A percentile compares a stretch with the other conserved stretches of the same genome.
These are phyloP conservation scores for Fusarium chlamydosporum DNA, from an alignment of 2,329 filamentous ascomycete species.

Conservation along the genomic window DNA sequence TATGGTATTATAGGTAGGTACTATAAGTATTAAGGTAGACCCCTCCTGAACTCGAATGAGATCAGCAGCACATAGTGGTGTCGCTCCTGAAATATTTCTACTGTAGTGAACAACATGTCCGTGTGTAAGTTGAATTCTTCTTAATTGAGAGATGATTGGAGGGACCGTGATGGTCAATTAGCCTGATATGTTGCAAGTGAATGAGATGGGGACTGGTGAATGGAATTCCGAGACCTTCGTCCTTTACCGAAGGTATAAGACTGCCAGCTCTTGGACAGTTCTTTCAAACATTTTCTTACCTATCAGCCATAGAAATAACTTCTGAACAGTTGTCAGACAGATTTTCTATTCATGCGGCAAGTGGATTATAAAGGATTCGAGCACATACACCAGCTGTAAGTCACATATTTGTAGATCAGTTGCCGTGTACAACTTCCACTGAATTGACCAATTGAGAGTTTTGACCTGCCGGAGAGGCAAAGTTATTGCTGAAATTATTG, in stretches of 20 bases:
- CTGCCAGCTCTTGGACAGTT: not conserved
- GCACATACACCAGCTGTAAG: too few species aligned
- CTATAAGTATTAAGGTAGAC: too few species aligned
- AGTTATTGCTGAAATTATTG: too few species aligned
- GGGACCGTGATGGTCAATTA: not conserved
- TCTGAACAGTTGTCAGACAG: not conserved
- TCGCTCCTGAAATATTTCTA: not conserved
- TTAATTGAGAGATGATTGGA: constrained; percentile 17
- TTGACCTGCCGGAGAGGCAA: too few species aligned
- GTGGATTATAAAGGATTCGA: too few species aligned
- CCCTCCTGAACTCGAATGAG: not conserved
- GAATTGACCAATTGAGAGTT: too few species aligned
- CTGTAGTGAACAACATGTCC: not conserved
- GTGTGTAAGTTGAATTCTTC: not conserved
- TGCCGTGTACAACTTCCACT: too few species aligned
- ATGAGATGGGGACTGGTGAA: constrained; percentile 7
- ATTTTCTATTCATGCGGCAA: not conserved
- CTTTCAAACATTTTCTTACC: not conserved
- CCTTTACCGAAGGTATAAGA: not conserved
- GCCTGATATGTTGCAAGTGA: constrained; percentile 15
- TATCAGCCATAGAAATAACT: not conserved
- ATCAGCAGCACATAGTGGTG: not conserved
- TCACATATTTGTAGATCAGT: too few species aligned
- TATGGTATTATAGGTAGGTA: not conserved
- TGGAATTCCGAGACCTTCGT: constrained; percentile 5